Conservation (phyloP, 208 protist species). For the Leishmania amazonensis region DNA sequence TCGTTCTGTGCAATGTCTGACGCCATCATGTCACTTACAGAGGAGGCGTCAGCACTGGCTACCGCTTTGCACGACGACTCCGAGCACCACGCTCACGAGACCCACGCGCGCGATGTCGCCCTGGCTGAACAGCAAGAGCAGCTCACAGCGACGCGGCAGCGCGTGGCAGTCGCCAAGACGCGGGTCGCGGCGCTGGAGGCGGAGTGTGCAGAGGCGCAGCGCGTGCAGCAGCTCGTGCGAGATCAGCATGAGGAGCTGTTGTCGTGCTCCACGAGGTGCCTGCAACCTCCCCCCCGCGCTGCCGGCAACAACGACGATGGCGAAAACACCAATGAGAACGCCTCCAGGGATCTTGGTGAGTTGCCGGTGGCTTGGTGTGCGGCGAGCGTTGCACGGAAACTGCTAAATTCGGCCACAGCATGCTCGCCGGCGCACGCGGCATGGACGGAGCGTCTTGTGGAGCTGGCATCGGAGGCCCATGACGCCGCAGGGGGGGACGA, state of each 20-base stretch:
- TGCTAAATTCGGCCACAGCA: background rate
- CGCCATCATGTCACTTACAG: background rate
- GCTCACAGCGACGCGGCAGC: constrained; percentile 11
- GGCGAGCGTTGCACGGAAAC: background rate
- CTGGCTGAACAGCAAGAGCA: constrained; percentile 15
- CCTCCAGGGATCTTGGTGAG: background rate
- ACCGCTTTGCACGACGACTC: background rate
- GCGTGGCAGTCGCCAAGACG: constrained; percentile 10
- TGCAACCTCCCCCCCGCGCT: background rate
- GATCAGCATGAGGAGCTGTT: constrained; percentile 7
- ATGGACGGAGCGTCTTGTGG: constrained; percentile 3
- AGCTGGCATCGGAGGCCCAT: constrained; percentile 1
- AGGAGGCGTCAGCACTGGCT: background rate
- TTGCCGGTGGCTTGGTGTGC: background rate
- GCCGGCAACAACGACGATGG: background rate
- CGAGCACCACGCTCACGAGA: constrained; percentile 1
- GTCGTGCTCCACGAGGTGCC: background rate
- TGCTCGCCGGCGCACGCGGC: background rate
- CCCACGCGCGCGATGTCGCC: background rate
- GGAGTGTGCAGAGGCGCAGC: constrained; percentile 8
- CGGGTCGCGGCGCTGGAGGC: constrained; percentile 14
- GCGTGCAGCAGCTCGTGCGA: constrained; percentile 4
- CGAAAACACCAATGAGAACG: background rate
- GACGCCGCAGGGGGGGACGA: background rate
- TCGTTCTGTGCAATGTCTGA: constrained; percentile 6